These are phyloP conservation scores for Vaccinium myrtillus DNA, from an alignment of 148 eudicot genomes.

Conservation along the genomic window DNA sequence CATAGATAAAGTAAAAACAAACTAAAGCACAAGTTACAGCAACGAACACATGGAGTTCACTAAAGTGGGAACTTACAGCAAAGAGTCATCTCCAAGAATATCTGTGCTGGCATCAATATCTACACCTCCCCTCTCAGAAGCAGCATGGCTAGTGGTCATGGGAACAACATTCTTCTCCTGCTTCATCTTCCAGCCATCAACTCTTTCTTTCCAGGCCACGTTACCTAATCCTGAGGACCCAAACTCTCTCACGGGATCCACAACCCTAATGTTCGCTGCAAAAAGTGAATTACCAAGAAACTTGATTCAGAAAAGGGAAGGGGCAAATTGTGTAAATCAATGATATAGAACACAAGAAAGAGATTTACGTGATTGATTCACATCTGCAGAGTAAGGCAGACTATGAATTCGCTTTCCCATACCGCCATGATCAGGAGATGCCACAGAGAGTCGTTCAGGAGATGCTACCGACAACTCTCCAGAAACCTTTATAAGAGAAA, in stretches of 20 bases:
- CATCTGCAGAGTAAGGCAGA: constrained; percentile 29
- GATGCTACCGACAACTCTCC: constrained; percentile 78
- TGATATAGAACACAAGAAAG: neutral
- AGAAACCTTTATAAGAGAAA: constrained; percentile 40
- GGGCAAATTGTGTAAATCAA: neutral
- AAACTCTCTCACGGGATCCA: constrained; percentile 52
- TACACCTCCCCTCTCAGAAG: constrained; percentile 68
- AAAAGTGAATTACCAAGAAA: constrained; percentile 12
- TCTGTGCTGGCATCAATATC: constrained; percentile 76
- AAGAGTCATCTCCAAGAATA: constrained; percentile 50
- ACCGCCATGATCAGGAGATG: constrained; percentile 51
- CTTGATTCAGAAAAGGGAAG: neutral
- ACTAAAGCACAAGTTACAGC: neutral
- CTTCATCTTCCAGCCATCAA: constrained; percentile 67
- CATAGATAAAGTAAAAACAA: neutral
- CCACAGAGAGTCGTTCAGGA: constrained; percentile 63
- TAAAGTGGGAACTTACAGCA: constrained; percentile 41
- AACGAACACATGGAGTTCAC: neutral
- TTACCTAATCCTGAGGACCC: constrained; percentile 52
- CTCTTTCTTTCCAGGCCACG: constrained; percentile 73
- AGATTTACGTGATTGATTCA: constrained; percentile 29
- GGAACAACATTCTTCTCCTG: constrained; percentile 53
- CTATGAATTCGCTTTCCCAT: constrained; percentile 37
- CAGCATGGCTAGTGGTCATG: constrained; percentile 59
- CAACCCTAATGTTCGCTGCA: constrained; percentile 61